Evolutionary conservation across 2,329 filamentous ascomycete species (phyloP), one percentile per base, ranked within the genome.

Genomic region (Penicillium decumbens): DNA sequence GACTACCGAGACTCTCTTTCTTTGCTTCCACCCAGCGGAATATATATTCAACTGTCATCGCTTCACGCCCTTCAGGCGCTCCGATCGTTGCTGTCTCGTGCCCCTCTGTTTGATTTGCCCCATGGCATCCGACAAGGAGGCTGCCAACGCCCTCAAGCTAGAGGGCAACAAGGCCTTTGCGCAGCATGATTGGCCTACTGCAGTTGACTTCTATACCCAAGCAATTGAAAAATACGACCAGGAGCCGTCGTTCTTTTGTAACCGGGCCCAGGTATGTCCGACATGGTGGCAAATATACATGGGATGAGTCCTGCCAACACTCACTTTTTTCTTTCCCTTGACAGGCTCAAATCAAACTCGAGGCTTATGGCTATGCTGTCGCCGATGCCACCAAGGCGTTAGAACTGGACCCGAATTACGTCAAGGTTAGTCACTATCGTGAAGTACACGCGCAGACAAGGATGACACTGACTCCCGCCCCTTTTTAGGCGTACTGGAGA

Each of bases 81-180:
- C 54, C 55, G 50, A 61, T 59, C 57, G 41, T 43, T 54, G 48
- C 47, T 48, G 60, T 62, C 61, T 63, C 59, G 60, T 64, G 60
- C 60, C 56, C 56, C 52, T 56, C 57, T 47, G 44, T 52, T n/a
- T 25, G 41, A 35, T 44, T 56, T 47, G 45, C 58, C 47, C 47
- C 54, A 75, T 74, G 71, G 70, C 71, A 57, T 68, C 72, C 45
- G 72, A 73, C 45, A 59, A 67, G 63, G 84, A 88, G 69, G 83
- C 88, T 70, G 92, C 92, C 45, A 80, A 84, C 60, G 87, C 85
- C 66, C 77, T 95, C 62, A 98, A 98, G 77, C 87, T 95, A 72
- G 81, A 95, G 72, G 93, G 93, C 69, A 98, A 98, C 74, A 88
- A 91, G 66, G 90, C 90, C 45, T 97, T 97, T 73, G 83, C 84